phyloP scores from a whole-genome alignment of 805 yeast genomes.

The Metschnikowia borealis region DNA sequence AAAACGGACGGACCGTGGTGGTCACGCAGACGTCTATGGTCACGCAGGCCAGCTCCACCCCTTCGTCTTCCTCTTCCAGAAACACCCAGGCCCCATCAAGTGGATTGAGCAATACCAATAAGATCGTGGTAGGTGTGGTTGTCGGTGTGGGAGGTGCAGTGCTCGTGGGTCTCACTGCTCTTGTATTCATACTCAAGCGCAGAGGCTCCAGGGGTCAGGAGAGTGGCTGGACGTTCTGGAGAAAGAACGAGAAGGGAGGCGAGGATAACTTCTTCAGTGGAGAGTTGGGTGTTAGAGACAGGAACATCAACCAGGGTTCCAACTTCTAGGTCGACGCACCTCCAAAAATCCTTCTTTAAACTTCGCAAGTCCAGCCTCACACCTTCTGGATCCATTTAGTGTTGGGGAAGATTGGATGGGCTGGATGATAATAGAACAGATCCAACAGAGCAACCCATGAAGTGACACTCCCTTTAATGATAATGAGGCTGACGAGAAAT shows the following conservation, averaged over 20 bases:
- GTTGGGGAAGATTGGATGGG: too few species aligned
- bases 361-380: too few species aligned
- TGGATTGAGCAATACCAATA: slow-evolving; percentile 40
- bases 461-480: too few species aligned
- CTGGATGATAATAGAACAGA: too few species aligned
- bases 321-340: slow-evolving; percentile 27
- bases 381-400: too few species aligned
- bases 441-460: too few species aligned
- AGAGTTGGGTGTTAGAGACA: slow-evolving; percentile 45
- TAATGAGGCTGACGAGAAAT: too few species aligned
- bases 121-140: slow-evolving; percentile 44
- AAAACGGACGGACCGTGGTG: slow-evolving; percentile 34
- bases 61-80: slow-evolving; percentile 22
- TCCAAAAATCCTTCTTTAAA: too few species aligned
- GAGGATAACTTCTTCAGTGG: slow-evolving; percentile 39
- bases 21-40: slow-evolving; percentile 39
- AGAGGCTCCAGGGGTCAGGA: slow-evolving; percentile 26
- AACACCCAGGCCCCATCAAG: slow-evolving; percentile 16
- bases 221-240: slow-evolving; percentile 46
- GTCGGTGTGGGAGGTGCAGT: slow-evolving; percentile 46
- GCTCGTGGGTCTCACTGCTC: slow-evolving; percentile 31
- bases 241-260: slow-evolving; percentile 41
- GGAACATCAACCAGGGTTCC: slow-evolving; percentile 45
- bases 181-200: slow-evolving; percentile 33
- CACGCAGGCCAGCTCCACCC: slow-evolving; percentile 20